Evolutionary conservation across 2,329 filamentous ascomycete species (phyloP), one percentile per base, ranked within the genome.

Genomic region (Podosphaera fusca): DNA sequence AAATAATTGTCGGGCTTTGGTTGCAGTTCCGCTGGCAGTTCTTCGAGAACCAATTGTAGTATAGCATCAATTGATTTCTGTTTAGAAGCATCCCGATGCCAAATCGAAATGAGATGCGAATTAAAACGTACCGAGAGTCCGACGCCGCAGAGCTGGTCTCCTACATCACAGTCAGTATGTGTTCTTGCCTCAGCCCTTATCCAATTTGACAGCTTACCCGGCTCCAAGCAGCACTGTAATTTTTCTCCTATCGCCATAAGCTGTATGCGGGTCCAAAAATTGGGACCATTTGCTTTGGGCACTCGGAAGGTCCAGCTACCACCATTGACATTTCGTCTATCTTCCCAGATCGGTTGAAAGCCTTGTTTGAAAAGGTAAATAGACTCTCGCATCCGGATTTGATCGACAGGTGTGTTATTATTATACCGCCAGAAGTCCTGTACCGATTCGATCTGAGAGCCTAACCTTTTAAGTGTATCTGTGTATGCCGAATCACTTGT

Each of bases 291-390:
- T 60, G 74, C 75, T 73, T 94, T 95, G 61, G 83, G 81, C 50
- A 95, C 83, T 55, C 89, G 82, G 70, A 96, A 94, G 30, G 87
- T 94, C 87, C 87, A 95, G 68, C 85, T 84, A 55, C 90, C 90
- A 56, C 90, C 90, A 60, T 81, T 76, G 59, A 84, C 74, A 70
- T 95, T 95, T 64, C 92, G 81, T 46, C 85, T 79, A 68, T 96
- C 90, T 71, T 88, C 85, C 84, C 84, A 88, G 63, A 87, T 73
- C 58, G 85, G 85, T 61, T 77, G 78, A 69, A 87, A 86, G 40
- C 84, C 84, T 60, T 79, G 75, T 69, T 87, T 87, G 74, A 88
- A 88, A 62, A 89, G 75, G 68, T 88, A 86, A 61, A 88, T 77
- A 51, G 80, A 84, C 70, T 88, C 84, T 65, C 83, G 80, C 73